phyloP scores from a whole-genome alignment of 1,284 basidiomycete species.

The Nidula niveotomentosa region DNA sequence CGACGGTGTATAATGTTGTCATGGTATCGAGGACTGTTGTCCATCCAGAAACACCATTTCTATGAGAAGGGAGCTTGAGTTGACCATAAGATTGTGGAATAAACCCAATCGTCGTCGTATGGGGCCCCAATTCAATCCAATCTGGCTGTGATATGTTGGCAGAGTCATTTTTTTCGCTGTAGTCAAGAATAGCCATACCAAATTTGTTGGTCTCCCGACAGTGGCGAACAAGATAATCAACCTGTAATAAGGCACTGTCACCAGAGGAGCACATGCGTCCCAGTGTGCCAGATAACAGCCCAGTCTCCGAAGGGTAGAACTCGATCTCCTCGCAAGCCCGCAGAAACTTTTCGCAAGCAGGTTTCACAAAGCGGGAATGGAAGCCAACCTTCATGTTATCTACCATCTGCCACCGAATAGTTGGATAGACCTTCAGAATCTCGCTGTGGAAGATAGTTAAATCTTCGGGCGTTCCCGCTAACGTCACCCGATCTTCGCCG shows the following conservation, averaged over 20 bases:
- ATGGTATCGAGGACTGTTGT: constrained; percentile 1
- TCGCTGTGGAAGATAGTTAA: neutral
- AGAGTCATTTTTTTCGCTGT: neutral
- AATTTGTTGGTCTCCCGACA: constrained; percentile 4
- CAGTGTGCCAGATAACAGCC: neutral
- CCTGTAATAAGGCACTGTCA: neutral
- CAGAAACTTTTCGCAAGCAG: neutral
- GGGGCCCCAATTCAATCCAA: constrained; percentile 6
- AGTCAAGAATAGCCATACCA: neutral
- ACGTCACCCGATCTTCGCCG: neutral
- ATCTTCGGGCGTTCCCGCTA: constrained; percentile 2
- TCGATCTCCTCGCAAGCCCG: neutral
- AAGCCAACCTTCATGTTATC: constrained; percentile 2
- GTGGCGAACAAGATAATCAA: constrained; percentile 1
- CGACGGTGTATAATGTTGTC: neutral
- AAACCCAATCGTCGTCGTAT: constrained; percentile 4
- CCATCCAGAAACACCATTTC: neutral
- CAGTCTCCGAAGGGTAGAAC: neutral
- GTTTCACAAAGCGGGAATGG: constrained; percentile 2
- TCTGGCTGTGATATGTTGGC: neutral
- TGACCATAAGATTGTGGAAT: constrained; percentile 1
- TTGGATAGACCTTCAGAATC: constrained; percentile 1
- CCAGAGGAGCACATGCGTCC: neutral
- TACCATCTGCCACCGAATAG: neutral
- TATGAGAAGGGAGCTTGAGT: constrained; percentile 1